Evolutionary conservation across 495 filamentous ascomycete genomes (phyloP), one percentile per base, ranked within the genome.

Genomic region (Penicillium ochrochloron): DNA sequence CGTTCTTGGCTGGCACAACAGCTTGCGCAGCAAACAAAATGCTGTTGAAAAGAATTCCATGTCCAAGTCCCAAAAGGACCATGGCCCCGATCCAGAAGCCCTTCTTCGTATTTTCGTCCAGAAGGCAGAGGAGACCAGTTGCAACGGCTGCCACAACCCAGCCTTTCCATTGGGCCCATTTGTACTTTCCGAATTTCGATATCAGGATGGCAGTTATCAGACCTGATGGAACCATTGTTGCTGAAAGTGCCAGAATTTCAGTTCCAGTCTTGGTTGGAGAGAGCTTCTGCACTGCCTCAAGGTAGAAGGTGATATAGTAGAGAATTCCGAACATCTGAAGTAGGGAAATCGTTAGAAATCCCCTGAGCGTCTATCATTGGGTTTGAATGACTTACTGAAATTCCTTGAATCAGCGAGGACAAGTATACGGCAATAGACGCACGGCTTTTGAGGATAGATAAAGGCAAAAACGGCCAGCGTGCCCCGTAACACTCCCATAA

Each of bases 101-200:
- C 19, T 39, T 34, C 9, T 56, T 34, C 1, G 53, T 56, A 6
- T 56, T n/a, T 23, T 35, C 19, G 5, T 56, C 34, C n/a, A 56
- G 19, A 6, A 35, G 31, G 17, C 53, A 56, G 0, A 56, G 53
- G n/a, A 56, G 53, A 14, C 53, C 53, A 8, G 53, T 56, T 3
- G 53, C 53, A 2, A 56, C 2, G 5, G 53, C 31, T 6, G 53
- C 29, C 33, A 56, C 53, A 1, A 56, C 34, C 53, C 53, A 56
- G 12, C 53, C 53, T 56, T 56, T 56, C 53, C 53, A 56, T 25
- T 56, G 53, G 1, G 53, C 53, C 53, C 53, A 56, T 56, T 56
- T 56, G 53, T 56, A 56, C 15, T 56, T 56, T 11, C 53, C 53
- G 53, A 37, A 56, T 25, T 56, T 56, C 3, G 53, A 35, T 7